Conservation (phyloP, 164 flowering plant species). For the Sextonia rubra region DNA sequence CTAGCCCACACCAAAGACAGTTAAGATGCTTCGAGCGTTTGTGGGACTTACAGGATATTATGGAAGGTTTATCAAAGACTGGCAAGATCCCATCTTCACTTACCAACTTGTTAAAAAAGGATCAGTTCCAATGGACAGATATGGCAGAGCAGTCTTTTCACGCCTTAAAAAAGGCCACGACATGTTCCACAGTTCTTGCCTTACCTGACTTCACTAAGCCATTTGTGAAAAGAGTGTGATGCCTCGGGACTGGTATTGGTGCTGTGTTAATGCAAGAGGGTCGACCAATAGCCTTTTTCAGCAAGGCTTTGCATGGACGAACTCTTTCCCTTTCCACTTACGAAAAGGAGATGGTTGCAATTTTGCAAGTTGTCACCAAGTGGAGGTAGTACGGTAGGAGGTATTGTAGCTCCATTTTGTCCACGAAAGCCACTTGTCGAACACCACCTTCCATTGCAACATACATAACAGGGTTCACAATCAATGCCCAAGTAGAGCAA, state of each 20-base stretch:
- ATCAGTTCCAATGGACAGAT: neutral
- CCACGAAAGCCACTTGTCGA: neutral
- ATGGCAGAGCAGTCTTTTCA: neutral
- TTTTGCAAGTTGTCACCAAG: neutral
- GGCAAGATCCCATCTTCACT: neutral
- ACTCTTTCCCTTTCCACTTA: neutral
- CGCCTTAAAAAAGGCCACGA: neutral
- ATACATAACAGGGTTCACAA: neutral
- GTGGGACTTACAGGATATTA: neutral
- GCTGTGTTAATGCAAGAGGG: neutral
- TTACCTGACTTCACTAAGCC: neutral
- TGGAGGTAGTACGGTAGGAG: neutral
- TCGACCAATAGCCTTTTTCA: neutral
- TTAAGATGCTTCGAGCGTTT: neutral
- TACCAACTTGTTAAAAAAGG: neutral
- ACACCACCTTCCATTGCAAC: neutral
- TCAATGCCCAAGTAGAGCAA: neutral
- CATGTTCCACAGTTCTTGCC: neutral
- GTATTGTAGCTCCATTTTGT: neutral
- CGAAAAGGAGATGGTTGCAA: constrained; percentile 1
- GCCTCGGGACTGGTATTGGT: neutral
- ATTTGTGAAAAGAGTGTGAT: neutral
- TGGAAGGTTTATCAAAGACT: neutral
- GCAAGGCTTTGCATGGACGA: neutral
- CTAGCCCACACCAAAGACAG: neutral